These are phyloP conservation scores for Penicillium sumatraense DNA, from an alignment of 2,329 filamentous ascomycete species.

Conservation along the genomic window DNA sequence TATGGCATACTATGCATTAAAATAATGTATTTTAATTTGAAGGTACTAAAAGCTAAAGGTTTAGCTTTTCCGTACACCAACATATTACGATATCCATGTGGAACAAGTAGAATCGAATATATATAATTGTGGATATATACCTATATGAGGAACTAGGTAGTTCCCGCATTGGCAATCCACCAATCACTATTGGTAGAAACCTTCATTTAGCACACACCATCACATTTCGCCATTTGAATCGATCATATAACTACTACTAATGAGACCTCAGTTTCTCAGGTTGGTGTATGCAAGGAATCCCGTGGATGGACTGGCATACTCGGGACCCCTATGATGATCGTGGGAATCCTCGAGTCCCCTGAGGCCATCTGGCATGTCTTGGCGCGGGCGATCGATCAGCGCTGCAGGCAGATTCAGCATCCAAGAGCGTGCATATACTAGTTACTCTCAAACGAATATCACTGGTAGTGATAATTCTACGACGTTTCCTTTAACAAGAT, in stretches of 20 bases:
- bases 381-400: slow-evolving; percentile 22
- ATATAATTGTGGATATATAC: slow-evolving; percentile 5
- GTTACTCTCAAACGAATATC: too few relatives aligned
- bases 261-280: neutral
- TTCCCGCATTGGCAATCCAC: slow-evolving; percentile 17
- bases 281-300: neutral
- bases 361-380: slow-evolving; percentile 44
- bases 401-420: too few relatives aligned
- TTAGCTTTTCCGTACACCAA: too few relatives aligned
- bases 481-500: too few relatives aligned
- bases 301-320: slow-evolving; percentile 7
- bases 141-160: slow-evolving; percentile 17
- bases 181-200: slow-evolving; percentile 13
- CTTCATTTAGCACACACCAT: neutral
- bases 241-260: neutral
- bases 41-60: too few relatives aligned
- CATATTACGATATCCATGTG: too few relatives aligned
- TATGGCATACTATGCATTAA: too few relatives aligned
- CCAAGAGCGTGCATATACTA: too few relatives aligned
- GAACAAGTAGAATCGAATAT: too few relatives aligned
- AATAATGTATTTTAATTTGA: too few relatives aligned
- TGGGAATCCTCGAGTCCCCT: slow-evolving; percentile 19
- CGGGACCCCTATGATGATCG: slow-evolving; percentile 17
- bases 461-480: too few relatives aligned
- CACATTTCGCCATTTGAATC: neutral